Conservation (phyloP, 176 grass and related monocot species). For the Carex scoparia region DNA sequence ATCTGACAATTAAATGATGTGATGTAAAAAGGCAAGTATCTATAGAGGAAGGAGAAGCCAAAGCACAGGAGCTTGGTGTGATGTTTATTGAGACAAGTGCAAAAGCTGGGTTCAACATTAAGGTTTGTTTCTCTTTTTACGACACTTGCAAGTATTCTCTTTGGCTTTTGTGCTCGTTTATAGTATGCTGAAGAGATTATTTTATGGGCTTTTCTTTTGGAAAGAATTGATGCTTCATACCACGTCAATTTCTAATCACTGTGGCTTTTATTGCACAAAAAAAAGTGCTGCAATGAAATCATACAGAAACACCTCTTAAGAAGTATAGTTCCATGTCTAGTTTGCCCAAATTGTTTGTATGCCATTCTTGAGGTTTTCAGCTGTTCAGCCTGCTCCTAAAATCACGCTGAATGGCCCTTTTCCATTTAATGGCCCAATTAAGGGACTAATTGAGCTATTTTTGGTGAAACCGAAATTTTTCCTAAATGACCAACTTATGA, state of each 20-base stretch:
- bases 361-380: neutral
- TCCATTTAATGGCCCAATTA: neutral
- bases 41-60: constrained; percentile 95
- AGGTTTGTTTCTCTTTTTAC: constrained; percentile 37
- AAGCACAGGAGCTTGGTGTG: constrained; percentile 86
- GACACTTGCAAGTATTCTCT: neutral
- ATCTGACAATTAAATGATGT: constrained; percentile 13
- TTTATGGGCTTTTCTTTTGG: neutral
- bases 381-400: neutral
- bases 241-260: neutral
- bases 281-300: neutral
- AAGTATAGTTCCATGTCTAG: neutral
- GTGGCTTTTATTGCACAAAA: neutral
- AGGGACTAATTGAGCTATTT: neutral
- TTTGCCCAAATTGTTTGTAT: neutral
- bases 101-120: constrained; percentile 99
- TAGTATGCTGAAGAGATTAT: neutral
- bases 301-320: neutral
- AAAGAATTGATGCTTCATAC: neutral
- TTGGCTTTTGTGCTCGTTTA: neutral
- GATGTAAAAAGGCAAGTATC: constrained; percentile 81
- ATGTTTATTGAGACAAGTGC: constrained; percentile 99
- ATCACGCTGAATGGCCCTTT: neutral
- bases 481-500: neutral
- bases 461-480: neutral